phyloP scores from a whole-genome alignment of 331 rosid genomes.

The Pyrus hybrid region DNA sequence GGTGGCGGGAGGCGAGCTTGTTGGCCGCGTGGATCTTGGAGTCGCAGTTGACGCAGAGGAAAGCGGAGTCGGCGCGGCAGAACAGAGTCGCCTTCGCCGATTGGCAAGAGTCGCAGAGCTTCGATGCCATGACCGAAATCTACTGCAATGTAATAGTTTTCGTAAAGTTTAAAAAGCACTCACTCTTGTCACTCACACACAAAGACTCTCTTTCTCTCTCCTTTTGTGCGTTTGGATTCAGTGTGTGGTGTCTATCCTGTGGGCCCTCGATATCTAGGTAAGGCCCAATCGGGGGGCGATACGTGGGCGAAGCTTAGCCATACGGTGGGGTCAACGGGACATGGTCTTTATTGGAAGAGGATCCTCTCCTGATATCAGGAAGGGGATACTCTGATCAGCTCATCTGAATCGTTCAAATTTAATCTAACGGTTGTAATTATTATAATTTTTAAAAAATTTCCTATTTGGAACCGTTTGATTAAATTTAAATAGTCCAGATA shows the following conservation, averaged over 20 bases:
- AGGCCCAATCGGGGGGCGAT: not conserved
- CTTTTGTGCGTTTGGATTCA: not conserved
- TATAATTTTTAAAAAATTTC: too few species aligned
- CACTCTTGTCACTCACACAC: not conserved
- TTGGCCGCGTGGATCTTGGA: constrained; percentile 77
- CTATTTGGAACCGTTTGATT: too few species aligned
- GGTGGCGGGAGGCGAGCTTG: constrained; percentile 97
- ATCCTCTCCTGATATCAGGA: too few species aligned
- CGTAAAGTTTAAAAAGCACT: not conserved
- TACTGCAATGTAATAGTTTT: not conserved
- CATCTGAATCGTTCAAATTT: too few species aligned
- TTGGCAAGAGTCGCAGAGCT: constrained; percentile 85
- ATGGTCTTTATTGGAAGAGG: not conserved
- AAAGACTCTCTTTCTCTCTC: not conserved
- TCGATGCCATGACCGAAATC: constrained; percentile 49
- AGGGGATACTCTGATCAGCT: too few species aligned
- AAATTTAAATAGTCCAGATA: too few species aligned
- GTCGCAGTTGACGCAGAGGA: constrained; percentile 72
- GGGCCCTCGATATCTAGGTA: constrained; percentile 30
- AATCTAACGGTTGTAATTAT: too few species aligned
- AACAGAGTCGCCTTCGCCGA: constrained; percentile 69
- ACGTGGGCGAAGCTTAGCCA: constrained; percentile 58
- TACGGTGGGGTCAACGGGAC: not conserved
- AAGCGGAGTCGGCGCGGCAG: constrained; percentile 92
- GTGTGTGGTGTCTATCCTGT: constrained; percentile 17